phyloP scores from a whole-genome alignment of 1,284 basidiomycete species.

The Phellopilus nigrolimitatus region DNA sequence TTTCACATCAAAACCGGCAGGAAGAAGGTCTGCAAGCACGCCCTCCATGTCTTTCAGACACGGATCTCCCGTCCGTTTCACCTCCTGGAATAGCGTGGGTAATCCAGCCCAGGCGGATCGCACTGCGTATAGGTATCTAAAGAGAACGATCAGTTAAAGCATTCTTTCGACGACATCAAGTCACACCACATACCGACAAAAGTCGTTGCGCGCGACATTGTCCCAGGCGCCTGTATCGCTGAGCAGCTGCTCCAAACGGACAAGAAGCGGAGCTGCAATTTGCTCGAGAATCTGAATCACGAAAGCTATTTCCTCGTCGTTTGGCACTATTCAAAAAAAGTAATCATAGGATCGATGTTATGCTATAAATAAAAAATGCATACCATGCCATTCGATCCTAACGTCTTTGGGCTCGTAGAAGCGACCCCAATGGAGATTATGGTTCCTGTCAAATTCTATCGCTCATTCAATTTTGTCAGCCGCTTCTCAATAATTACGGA shows the following conservation, averaged over 20 bases:
- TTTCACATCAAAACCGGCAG: slow-evolving; percentile 51
- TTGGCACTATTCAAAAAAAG: slow-evolving; percentile 55
- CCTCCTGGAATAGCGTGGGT: slow-evolving; percentile 59
- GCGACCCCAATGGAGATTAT: slow-evolving; percentile 82
- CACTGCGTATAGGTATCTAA: slow-evolving; percentile 58
- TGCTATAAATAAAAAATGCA: background rate
- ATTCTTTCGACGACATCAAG: background rate
- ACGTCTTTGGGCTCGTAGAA: slow-evolving; percentile 79
- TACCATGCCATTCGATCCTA: slow-evolving; percentile 86
- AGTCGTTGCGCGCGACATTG: slow-evolving; percentile 82
- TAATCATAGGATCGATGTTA: background rate
- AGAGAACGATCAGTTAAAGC: slow-evolving; percentile 3
- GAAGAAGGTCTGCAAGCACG: slow-evolving; percentile 59
- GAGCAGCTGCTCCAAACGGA: slow-evolving; percentile 65
- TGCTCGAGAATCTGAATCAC: slow-evolving; percentile 75
- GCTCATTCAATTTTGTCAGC: no score
- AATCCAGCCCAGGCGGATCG: slow-evolving; percentile 71
- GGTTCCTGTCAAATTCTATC: slow-evolving; percentile 70
- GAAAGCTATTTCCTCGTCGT: slow-evolving; percentile 72
- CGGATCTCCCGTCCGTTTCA: slow-evolving; percentile 49
- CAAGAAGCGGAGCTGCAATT: slow-evolving; percentile 63
- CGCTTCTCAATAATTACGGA: slow-evolving; percentile 14
- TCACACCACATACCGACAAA: slow-evolving; percentile 67
- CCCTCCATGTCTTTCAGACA: slow-evolving; percentile 60
- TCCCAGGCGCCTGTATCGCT: slow-evolving; percentile 58